phyloP scores from a whole-genome alignment of 129 eudicot species.

The Centrapalus pauciflorus region DNA sequence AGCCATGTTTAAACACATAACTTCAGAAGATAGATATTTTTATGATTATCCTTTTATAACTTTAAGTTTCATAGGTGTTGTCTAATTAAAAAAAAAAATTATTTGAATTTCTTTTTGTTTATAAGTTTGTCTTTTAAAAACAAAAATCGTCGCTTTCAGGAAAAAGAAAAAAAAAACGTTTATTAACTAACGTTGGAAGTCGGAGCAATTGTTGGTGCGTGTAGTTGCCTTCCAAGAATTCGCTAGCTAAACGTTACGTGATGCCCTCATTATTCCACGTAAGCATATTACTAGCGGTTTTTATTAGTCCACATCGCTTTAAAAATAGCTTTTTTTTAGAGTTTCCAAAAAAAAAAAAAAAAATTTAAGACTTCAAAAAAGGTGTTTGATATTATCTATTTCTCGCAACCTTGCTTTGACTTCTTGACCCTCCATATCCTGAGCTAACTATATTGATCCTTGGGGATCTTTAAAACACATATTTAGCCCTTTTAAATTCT shows the following conservation, averaged over 20 bases:
- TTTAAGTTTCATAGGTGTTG: no score
- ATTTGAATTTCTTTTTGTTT: no score
- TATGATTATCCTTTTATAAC: no score
- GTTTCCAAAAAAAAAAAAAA: background rate
- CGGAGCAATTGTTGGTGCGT: background rate
- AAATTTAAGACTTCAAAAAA: no score
- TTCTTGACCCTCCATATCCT: background rate
- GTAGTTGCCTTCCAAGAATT: background rate
- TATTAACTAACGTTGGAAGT: background rate
- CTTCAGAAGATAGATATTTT: no score
- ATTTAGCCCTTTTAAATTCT: background rate
- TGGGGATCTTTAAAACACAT: background rate
- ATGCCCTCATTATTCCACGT: conserved; percentile 1
- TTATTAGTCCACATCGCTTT: background rate
- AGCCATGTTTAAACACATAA: no score
- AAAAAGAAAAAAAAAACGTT: no score
- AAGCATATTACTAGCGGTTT: conserved; percentile 4
- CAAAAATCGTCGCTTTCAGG: no score
- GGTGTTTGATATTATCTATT: background rate
- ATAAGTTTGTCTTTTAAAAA: no score
- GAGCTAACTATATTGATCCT: background rate
- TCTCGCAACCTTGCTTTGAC: background rate
- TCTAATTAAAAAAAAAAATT: no score
- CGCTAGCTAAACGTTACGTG: background rate
- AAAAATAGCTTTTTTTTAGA: background rate